phyloP scores from a whole-genome alignment of 2,329 filamentous ascomycete genomes.

The Rugonectria rugulosa region DNA sequence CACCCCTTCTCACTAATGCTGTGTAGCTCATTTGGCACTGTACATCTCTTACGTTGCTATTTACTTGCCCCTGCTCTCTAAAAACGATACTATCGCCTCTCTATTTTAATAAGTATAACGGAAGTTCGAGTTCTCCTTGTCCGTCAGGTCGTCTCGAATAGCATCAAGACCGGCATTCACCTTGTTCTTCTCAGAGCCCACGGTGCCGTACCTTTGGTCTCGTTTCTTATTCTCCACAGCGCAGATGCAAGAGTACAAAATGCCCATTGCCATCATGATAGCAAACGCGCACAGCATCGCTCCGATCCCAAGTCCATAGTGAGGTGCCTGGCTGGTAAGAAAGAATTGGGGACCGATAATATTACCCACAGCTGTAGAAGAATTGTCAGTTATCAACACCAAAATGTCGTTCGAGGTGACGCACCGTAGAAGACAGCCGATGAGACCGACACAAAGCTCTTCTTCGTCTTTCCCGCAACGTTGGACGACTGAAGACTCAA shows the following conservation, averaged over 20 bases:
- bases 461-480: conserved; percentile 41
- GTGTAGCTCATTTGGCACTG: no score
- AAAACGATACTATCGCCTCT: no score
- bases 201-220: conserved; percentile 21
- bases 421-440: conserved; percentile 40
- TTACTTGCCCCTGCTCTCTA: no score
- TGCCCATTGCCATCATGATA: conserved; percentile 30
- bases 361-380: conserved; percentile 37
- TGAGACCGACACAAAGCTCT: conserved; percentile 40
- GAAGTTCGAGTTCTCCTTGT: no score
- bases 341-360: conserved; percentile 44
- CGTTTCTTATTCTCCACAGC: conserved; percentile 34
- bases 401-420: no score
- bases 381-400: no score
- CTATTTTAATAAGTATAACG: no score
- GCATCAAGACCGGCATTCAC: no score
- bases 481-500: conserved; percentile 42
- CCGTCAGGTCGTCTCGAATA: no score
- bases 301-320: conserved; percentile 39
- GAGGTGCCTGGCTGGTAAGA: conserved; percentile 36
- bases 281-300: conserved; percentile 40
- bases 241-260: conserved; percentile 33
- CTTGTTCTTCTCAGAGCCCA: no score
- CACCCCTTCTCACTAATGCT: no score
- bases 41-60: no score